phyloP scores from a whole-genome alignment of 2,329 filamentous ascomycete genomes.

The Exophiala calicioides region DNA sequence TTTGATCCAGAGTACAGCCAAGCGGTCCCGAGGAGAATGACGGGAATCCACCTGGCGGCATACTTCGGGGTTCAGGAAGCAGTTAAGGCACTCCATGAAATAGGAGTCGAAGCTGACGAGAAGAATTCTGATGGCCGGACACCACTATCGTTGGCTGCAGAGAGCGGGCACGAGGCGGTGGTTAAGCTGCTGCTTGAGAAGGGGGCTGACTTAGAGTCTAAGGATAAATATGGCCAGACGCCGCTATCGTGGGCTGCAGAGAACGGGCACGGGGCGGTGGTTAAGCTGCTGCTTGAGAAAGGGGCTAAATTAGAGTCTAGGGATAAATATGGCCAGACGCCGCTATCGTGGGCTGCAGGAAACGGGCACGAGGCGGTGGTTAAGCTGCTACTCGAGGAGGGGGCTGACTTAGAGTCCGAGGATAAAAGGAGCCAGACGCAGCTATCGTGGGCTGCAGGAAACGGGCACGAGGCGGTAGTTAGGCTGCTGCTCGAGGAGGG shows the following conservation, averaged over 20 bases:
- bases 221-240: constrained; percentile 11
- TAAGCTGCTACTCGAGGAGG: too few relatives aligned
- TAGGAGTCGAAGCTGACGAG: neutral
- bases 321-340: too few relatives aligned
- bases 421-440: too few relatives aligned
- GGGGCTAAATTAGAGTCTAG: too few relatives aligned
- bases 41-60: constrained; percentile 31
- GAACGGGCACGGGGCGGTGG: constrained; percentile 15
- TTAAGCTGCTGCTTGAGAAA: too few relatives aligned
- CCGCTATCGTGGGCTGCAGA: constrained; percentile 14
- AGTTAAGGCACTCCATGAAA: neutral
- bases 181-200: constrained; percentile 19
- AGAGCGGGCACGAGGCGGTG: constrained; percentile 14
- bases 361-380: too few relatives aligned
- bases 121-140: constrained; percentile 9
- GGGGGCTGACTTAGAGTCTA: constrained; percentile 10
- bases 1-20: neutral
- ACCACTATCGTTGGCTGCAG: constrained; percentile 5
- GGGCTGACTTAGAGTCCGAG: too few relatives aligned
- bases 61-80: constrained; percentile 29
- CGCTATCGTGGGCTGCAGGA: too few relatives aligned
- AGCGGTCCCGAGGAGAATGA: constrained; percentile 23
- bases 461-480: constrained; percentile 14
- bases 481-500: too few relatives aligned
- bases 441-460: too few relatives aligned